Evolutionary conservation across 768 basidiomycete genomes (phyloP), one percentile per base, ranked within the genome.

Genomic region (Macrolepiota fuliginosa): DNA sequence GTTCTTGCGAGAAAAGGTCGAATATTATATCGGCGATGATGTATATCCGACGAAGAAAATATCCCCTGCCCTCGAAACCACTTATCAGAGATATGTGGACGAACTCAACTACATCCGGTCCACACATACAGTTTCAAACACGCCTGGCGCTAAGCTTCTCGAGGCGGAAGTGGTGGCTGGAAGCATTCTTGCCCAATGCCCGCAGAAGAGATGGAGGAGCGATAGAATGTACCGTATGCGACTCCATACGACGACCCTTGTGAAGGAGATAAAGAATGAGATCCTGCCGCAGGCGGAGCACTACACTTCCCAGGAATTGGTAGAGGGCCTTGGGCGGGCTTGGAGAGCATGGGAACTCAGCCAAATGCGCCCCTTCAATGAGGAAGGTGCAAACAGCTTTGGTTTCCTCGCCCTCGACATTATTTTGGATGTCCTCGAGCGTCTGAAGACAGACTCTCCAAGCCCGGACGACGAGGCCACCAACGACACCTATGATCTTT

Each of bases 91-190:
- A 64, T 93, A 91, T 69, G 70, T 73, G 11, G 81, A 85, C 61
- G 89, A 94, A 70, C 76, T 94, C 62, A 72, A 78, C 15, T 93
- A 91, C 69, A 88, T 91, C 57, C 83, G 86, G 62, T 73, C 79
- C 15, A 88, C 87, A 0, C 90, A 91, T 68, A 83, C 86, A 0
- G 72, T 92, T 10, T 83, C 88, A 9, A 80, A 82, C 56, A 73
- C 77, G 9, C 79, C 85, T 1, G 84, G 81, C 9, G 77, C 77
- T 7, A 79, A 79, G 32, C 77, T 94, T 36, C 71, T 78, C 5
- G 92, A 94, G 68, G 87, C 88, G 54, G 92, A 94, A 66, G 79
- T 92, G 24, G 87, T 91, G 1, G 73, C 86, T 32, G 91, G 90
- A 19, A 86, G 87, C 0, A 94, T 94, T 60, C 72, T 91, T 49